Conservation (phyloP, 2,329 filamentous ascomycete genomes). For the Colletotrichum horii region DNA sequence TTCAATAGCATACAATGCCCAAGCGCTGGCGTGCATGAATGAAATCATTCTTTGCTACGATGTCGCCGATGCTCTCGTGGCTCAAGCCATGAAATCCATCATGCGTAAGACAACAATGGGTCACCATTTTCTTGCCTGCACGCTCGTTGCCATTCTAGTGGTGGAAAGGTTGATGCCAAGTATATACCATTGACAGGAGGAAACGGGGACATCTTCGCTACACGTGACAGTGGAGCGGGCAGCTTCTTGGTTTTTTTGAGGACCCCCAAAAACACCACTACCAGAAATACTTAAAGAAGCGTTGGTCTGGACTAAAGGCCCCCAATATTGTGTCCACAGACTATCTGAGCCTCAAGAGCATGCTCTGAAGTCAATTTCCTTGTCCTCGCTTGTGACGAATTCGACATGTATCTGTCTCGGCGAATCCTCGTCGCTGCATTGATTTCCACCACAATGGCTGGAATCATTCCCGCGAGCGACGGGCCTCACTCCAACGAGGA, state of each 20-base stretch:
- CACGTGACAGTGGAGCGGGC: neutral
- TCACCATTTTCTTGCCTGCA: neutral
- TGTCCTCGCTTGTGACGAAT: neutral
- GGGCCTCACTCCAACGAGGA: neutral
- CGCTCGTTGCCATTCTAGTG: too few relatives aligned
- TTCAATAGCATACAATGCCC: neutral
- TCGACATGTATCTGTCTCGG: neutral
- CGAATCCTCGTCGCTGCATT: neutral
- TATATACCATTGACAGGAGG: neutral
- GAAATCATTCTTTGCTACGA: neutral
- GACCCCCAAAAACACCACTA: neutral
- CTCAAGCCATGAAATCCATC: neutral
- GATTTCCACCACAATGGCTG: neutral
- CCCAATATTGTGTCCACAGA: neutral
- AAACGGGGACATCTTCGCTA: too few relatives aligned
- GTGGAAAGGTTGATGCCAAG: neutral
- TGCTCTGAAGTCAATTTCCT: neutral
- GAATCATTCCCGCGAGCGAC: neutral
- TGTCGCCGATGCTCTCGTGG: neutral
- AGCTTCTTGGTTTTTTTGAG: neutral
- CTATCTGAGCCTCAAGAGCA: neutral
- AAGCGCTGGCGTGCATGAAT: neutral
- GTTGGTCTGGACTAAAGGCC: neutral
- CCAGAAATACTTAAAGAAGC: neutral
- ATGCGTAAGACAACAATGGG: neutral